phyloP scores from a whole-genome alignment of 2,329 filamentous ascomycete genomes.

The Trichophyton verrucosum region DNA sequence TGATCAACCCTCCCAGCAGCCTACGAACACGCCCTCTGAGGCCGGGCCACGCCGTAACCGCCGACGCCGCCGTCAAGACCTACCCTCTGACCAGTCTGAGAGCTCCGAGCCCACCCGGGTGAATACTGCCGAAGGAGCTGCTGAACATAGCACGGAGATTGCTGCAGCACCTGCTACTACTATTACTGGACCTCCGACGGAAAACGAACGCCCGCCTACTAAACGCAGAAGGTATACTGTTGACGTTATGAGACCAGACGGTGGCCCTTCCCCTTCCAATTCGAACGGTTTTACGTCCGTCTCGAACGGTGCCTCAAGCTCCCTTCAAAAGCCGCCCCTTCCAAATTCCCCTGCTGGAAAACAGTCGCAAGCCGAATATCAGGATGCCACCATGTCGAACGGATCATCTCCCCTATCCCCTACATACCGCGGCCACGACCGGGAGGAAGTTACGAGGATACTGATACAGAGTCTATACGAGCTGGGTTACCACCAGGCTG shows the following conservation, averaged over 20 bases:
- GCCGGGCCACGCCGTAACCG: conserved; percentile 7
- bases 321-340: conserved; percentile 39
- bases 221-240: conserved; percentile 48
- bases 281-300: conserved; percentile 45
- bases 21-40: background rate
- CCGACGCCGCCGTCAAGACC: conserved; percentile 23
- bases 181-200: conserved; percentile 13
- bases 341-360: conserved; percentile 45
- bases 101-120: conserved; percentile 15
- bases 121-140: conserved; percentile 18
- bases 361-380: conserved; percentile 8
- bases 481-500: conserved; percentile 71
- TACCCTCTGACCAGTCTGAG: conserved; percentile 19
- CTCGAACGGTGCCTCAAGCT: conserved; percentile 44
- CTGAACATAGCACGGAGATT: conserved; percentile 11
- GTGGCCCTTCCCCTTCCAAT: conserved; percentile 31
- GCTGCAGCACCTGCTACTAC: background rate
- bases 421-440: conserved; percentile 70
- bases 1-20: conserved; percentile 1
- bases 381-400: background rate
- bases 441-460: conserved; percentile 85
- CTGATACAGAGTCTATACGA: conserved; percentile 83
- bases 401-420: conserved; percentile 13
- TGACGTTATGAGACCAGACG: conserved; percentile 52
- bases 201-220: conserved; percentile 28